A percentile compares a stretch with the other conserved stretches of the same genome.
phyloP scores from a whole-genome alignment of 805 yeast species.

The Myxozyma neglecta region DNA sequence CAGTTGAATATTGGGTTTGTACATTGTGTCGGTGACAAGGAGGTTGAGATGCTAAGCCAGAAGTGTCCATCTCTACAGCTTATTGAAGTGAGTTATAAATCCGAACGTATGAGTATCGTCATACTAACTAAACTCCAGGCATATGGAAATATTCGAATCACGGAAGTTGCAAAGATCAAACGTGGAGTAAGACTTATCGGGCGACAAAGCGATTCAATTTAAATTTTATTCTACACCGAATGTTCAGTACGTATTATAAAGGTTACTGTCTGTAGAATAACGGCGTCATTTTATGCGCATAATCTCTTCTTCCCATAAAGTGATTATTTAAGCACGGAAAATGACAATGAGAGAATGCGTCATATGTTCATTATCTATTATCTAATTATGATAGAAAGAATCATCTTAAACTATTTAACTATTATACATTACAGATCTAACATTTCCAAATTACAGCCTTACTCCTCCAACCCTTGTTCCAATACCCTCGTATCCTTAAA shows the following conservation, averaged over 20 bases:
- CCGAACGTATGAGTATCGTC: slow-evolving; percentile 19
- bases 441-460: not conserved
- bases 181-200: slow-evolving; percentile 67
- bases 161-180: slow-evolving; percentile 53
- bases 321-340: no score
- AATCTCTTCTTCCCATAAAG: no score
- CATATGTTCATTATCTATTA: no score
- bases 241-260: not conserved
- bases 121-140: slow-evolving; percentile 1
- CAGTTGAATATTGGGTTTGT: slow-evolving; percentile 79
- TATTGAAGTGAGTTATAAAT: slow-evolving; percentile 62
- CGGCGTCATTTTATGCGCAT: no score
- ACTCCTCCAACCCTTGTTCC: not conserved
- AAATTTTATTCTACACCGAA: not conserved
- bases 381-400: no score
- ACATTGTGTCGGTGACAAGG: slow-evolving; percentile 67
- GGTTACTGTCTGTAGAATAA: no score
- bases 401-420: not conserved
- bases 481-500: not conserved
- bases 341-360: no score
- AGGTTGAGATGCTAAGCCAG: slow-evolving; percentile 56
- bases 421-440: not conserved
- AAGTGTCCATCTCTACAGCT: slow-evolving; percentile 63
- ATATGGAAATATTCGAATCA: slow-evolving; percentile 56
- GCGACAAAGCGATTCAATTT: slow-evolving; percentile 57